Percentiles rank a stretch among this genome's conserved stretches.
These are phyloP conservation scores for Barbatosphaeria neglecta DNA, from an alignment of 495 filamentous ascomycete species.

Conservation along the genomic window DNA sequence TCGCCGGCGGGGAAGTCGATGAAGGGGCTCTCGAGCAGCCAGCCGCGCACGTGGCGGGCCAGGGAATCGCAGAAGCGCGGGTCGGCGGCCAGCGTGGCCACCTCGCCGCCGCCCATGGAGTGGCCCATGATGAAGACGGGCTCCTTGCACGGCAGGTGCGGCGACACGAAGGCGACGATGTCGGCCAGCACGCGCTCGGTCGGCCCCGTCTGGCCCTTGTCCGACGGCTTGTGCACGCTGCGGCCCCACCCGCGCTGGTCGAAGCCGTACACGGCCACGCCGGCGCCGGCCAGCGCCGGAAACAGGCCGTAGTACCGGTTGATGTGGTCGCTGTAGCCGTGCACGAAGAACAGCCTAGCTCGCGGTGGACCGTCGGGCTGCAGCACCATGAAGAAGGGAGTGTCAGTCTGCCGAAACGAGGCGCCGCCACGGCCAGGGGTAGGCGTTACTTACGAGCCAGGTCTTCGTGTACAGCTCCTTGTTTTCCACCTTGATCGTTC, in stretches of 20 bases:
- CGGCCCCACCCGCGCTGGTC: conserved; percentile 68
- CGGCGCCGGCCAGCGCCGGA: conserved; percentile 50
- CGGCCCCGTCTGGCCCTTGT: conserved; percentile 59
- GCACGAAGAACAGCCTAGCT: conserved; percentile 66
- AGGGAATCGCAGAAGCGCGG: conserved; percentile 29
- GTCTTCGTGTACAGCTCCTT: conserved; percentile 67
- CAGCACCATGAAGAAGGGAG: neutral
- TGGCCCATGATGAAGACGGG: conserved; percentile 84
- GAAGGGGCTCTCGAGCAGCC: conserved; percentile 57
- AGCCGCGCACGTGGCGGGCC: conserved; percentile 43
- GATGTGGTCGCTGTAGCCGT: conserved; percentile 83
- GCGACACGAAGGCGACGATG: conserved; percentile 56
- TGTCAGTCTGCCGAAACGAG: conserved; percentile 1
- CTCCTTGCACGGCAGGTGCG: conserved; percentile 20
- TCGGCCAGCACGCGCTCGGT: conserved; percentile 62
- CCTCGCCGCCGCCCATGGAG: conserved; percentile 66
- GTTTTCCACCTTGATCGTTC: conserved; percentile 44
- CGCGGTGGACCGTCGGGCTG: conserved; percentile 40
- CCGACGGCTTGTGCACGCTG: conserved; percentile 29
- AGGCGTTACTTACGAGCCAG: conserved; percentile 54
- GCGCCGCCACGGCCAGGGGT: neutral
- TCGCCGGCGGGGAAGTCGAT: conserved; percentile 51
- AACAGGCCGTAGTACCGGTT: conserved; percentile 64
- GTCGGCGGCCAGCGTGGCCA: conserved; percentile 37
- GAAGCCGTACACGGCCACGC: conserved; percentile 61